A percentile compares a stretch with the other conserved stretches of the same genome.
These are phyloP conservation scores for Ceratocystis eucalypticola DNA, from an alignment of 2,329 filamentous ascomycete species.

Conservation along the genomic window DNA sequence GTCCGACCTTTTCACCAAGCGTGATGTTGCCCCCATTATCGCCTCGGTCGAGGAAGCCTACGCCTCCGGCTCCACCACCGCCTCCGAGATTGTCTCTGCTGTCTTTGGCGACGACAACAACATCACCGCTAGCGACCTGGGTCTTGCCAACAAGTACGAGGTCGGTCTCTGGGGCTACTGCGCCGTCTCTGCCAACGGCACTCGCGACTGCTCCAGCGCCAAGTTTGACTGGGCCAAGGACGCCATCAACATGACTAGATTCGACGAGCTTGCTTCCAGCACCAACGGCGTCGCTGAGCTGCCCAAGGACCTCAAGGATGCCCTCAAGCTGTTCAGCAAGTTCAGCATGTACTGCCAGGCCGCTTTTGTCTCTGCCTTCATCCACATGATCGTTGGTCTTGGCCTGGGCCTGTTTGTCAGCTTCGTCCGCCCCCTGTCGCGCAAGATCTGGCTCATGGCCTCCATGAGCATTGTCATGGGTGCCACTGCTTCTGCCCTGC, in stretches of 20 bases:
- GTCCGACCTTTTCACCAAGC: conserved; percentile 21
- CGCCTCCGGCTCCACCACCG: conserved; percentile 45
- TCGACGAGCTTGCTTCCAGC: conserved; percentile 41
- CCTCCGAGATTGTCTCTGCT: conserved; percentile 21
- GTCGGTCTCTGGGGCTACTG: conserved; percentile 85
- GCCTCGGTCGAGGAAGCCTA: conserved; percentile 42
- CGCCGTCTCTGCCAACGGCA: conserved; percentile 42
- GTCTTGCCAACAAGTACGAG: conserved; percentile 63
- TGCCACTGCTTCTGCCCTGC: conserved; percentile 50
- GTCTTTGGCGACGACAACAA: conserved; percentile 27
- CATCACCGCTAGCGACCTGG: conserved; percentile 44
- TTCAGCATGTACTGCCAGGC: conserved; percentile 74
- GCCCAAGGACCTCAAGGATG: conserved; percentile 50
- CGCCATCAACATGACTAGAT: conserved; percentile 49
- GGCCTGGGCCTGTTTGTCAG: conserved; percentile 68
- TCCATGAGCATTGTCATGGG: conserved; percentile 44
- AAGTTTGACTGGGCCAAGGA: conserved; percentile 66
- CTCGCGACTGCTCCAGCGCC: conserved; percentile 54
- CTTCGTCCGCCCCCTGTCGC: conserved; percentile 69
- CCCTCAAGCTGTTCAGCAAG: conserved; percentile 58
- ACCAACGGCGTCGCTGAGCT: conserved; percentile 46
- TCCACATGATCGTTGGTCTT: conserved; percentile 57
- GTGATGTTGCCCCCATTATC: conserved; percentile 43
- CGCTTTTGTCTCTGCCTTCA: conserved; percentile 60
- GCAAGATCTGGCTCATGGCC: conserved; percentile 63